Evolutionary conservation across 805 yeast species (phyloP).

Genomic region (Pichia gijzeniarum): DNA sequence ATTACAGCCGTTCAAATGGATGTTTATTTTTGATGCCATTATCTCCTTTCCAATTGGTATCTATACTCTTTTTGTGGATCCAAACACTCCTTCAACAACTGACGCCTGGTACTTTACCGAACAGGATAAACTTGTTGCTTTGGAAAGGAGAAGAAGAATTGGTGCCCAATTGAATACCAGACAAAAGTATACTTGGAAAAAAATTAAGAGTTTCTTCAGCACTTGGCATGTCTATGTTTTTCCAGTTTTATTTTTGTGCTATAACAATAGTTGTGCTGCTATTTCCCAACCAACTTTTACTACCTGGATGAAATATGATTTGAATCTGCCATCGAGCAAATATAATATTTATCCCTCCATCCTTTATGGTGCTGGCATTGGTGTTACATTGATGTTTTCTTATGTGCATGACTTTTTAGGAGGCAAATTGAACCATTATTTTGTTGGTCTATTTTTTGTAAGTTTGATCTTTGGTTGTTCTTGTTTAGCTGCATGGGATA

Average conservation of each 20-base stretch:
- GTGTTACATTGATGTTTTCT: constrained; percentile 31
- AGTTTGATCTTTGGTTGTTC: constrained; percentile 38
- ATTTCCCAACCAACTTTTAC: constrained; percentile 36
- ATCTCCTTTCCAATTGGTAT: constrained; percentile 53
- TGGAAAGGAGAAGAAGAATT: constrained; percentile 37
- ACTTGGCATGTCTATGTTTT: constrained; percentile 46
- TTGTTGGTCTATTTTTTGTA: constrained; percentile 34
- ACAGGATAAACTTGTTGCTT: constrained; percentile 35
- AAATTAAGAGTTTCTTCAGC: constrained; percentile 34
- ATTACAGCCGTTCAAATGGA: constrained; percentile 60
- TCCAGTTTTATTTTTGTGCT: constrained; percentile 35
- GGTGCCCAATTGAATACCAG: constrained; percentile 36
- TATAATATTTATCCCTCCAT: constrained; percentile 40
- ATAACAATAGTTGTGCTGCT: constrained; percentile 32
- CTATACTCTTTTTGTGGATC: constrained; percentile 47
- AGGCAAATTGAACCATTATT: constrained; percentile 32
- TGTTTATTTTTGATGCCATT: constrained; percentile 55
- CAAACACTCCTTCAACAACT: constrained; percentile 52
- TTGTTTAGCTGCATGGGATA: constrained; percentile 41
- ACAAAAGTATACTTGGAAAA: constrained; percentile 34
- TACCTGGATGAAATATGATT: constrained; percentile 36
- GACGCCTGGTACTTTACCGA: constrained; percentile 22
- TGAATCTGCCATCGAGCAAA: constrained; percentile 28
- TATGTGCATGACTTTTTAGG: constrained; percentile 34
- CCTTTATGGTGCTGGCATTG: constrained; percentile 35